Evolutionary conservation across 2,329 filamentous ascomycete genomes (phyloP).

Genomic region (Fusarium sarcochroum): DNA sequence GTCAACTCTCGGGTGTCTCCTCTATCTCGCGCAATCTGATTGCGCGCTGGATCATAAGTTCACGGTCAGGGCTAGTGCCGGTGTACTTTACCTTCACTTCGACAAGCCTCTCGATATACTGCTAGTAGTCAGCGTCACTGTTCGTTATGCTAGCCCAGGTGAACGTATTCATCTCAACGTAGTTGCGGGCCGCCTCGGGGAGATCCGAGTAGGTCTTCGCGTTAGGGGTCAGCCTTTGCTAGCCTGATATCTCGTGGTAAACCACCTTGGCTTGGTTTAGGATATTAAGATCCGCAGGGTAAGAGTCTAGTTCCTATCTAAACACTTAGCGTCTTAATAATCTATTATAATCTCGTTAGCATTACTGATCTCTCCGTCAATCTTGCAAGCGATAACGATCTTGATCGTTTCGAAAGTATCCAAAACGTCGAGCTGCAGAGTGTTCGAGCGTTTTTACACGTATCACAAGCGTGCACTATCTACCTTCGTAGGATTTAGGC

Average conservation of each 20-base stretch:
- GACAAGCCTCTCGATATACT: conserved; percentile 75
- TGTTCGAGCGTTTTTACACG: conserved; percentile 6
- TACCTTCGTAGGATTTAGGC: conserved; percentile 69
- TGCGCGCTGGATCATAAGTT: conserved; percentile 70
- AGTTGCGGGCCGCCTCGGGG: conserved; percentile 74
- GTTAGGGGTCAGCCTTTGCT: conserved; percentile 75
- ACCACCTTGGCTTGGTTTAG: conserved; percentile 73
- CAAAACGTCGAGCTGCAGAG: conserved; percentile 62
- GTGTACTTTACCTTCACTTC: conserved; percentile 74
- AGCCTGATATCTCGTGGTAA: conserved; percentile 78
- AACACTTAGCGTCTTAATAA: conserved; percentile 48
- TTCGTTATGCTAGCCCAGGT: conserved; percentile 27
- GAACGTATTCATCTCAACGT: conserved; percentile 64
- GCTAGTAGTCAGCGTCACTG: conserved; percentile 25
- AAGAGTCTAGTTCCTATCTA: conserved; percentile 58
- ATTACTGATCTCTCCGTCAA: conserved; percentile 48
- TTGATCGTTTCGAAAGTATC: conserved; percentile 83
- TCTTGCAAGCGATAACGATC: conserved; percentile 78
- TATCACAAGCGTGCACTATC: conserved; percentile 13
- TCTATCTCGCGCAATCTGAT: conserved; percentile 31
- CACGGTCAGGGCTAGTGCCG: conserved; percentile 75
- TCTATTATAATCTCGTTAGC: conserved; percentile 26
- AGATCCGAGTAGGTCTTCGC: conserved; percentile 73
- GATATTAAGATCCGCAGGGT: conserved; percentile 73
- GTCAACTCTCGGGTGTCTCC: conserved; percentile 21